Base-by-base conservation (phyloP, 2,329 filamentous ascomycete species). In the Sarocladium oryzae region DNA sequence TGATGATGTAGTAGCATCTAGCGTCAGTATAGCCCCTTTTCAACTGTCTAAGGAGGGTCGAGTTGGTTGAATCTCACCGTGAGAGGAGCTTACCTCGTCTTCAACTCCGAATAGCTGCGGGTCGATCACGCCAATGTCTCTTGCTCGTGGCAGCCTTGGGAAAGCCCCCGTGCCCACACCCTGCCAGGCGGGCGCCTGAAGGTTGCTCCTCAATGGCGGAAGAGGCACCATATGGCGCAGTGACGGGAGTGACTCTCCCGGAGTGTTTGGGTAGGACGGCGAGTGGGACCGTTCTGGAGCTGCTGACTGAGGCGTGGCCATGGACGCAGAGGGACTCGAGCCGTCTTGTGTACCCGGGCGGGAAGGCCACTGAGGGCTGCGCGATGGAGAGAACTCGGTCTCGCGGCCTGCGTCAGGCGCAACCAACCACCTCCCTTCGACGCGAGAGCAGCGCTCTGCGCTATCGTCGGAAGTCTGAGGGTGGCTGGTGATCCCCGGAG, bases 81-180 rank as follows among this genome's bases (percentile, higher is more conserved):
- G 43, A 48, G 20, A 48, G 10, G 26, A 48, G 43, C 43, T 48
- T 48, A 48, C 43, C 43, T 48, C 43, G 43, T 48, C 43, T 20
- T 48, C 43, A 20, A 48, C 24, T 30, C 28, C 28, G 15, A 30
- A 26, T 18, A 48, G 28, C 28, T 16, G 43, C 4, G 43, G 43
- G 20, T 48, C 43, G n/a, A 48, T 33, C 16, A 13, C 16, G 21
- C 26, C 10, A 16, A 48, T 11, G 33, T 33, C 43, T 33, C 43
- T 32, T 5, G 26, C 24, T 48, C 26, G 28, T 2, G 43, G 4
- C 43, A 18, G 9, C 43, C 24, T 21, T 18, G 16, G 10, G 15
- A 9, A 21, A 18, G 7, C 6, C 4, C n/a, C 16, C 16, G 11
- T 21, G 16, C 21, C 21, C n/a, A 33, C 3, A 13, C 9, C 16